Evolutionary conservation across 176 grass and related monocot species (phyloP), one percentile per base, ranked within the genome.

Genomic region (Rhipidocladum racemiflorum): DNA sequence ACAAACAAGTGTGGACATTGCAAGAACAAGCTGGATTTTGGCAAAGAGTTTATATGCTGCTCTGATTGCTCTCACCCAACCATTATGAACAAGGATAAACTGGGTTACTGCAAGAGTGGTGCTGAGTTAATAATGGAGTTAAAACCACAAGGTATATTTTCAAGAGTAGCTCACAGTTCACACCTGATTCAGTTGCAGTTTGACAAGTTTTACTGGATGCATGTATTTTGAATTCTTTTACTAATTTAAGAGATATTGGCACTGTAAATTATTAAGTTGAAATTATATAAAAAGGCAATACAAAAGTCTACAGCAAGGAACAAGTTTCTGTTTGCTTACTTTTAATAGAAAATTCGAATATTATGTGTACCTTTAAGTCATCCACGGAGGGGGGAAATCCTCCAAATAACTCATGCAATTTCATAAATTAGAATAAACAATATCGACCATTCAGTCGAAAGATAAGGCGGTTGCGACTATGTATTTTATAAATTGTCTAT

Each of bases 21-120:
- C 83, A 89, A 92, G 61, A 91, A 70, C 83, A 92, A 97, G 68
- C 44, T 92, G 35, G 93, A 97, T 83, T 97, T 97, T 83, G 93
- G 90, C 21, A 86, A 85, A 67, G 83, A 92, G 50, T 91, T 92
- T 78, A 51, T 97, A 75, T 97, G 93, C 65, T 97, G 93, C 63
- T 89, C 85, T 65, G 93, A 97, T 81, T 97, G 93, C 75, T 92
- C 93, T 11, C 77, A 92, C 28, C 88, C 93, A 57, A 86, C 56
- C 75, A 81, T 92, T 72, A 67, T 97, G 38, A 61, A 91, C 38
- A 87, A 92, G 75, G 64, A 74, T 45, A 89, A 91, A 70, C 74
- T 93, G 60, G 91, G 94, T 67, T 93, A 87, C 77, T 93, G 94
- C 84, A 93, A 87, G 77, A 89, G 79, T 73, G 86, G 88, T 9